Evolutionary conservation across 1,284 basidiomycete genomes (phyloP), one percentile per base, ranked within the genome.

Genomic region (Xerocomus amazonicus): DNA sequence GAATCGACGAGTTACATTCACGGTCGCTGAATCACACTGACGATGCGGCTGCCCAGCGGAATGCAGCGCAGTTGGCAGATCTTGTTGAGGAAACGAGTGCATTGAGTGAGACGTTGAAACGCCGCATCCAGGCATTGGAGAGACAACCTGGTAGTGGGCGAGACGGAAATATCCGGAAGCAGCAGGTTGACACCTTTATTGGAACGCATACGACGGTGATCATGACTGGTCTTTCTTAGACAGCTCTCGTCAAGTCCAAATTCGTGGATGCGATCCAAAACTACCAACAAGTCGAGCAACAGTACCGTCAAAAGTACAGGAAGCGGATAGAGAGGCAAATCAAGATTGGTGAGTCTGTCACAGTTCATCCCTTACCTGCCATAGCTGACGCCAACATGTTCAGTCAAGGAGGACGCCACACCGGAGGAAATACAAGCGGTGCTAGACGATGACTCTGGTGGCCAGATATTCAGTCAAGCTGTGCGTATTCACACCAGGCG

Each of bases 241-340:
- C 83, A 31, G 84, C 81, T 4, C 68, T 90, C 29, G 80, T 91
- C 55, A 90, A 89, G 70, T 79, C 82, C 46, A 91, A 90, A 68
- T 91, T 91, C 63, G 79, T 90, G 45, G 87, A 90, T 57, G 87
- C 88, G n/a, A 89, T 91, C 54, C 87, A 91, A 70, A 82, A 76
- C 57, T 91, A 90, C 63, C 93, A 97, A 72, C 81, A 83, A 36
- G 92, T 97, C 23, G 97, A 99, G 73, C 89, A 94, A 70, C 86
- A 92, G 65, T 92, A 90, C 69, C 85, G 96, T 51, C 80, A 87
- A 58, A 95, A 92, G 74, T 94, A 97, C 72, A 92, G 92, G 72
- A 91, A 95, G 68, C 80, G 94, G 40, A 85, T 96, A 75, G 95
- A 96, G 73, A 82, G 97, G 56, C 97, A 99, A 73, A 96, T 89